These are phyloP conservation scores for Mycena indigotica DNA, from an alignment of 768 basidiomycete genomes.

Conservation along the genomic window DNA sequence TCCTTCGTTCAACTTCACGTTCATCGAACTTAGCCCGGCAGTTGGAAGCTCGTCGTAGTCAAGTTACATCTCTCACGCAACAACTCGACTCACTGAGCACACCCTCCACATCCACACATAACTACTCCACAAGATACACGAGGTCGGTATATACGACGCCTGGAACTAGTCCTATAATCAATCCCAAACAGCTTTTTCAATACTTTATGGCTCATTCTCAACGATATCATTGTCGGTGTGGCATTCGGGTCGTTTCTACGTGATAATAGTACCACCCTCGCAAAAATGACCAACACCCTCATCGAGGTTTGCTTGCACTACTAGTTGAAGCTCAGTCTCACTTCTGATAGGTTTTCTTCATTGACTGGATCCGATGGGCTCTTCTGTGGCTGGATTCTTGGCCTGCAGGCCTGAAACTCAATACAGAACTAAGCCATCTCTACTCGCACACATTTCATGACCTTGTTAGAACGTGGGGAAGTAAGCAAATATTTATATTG, in stretches of 20 bases:
- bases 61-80: conserved; percentile 45
- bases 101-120: conserved; percentile 37
- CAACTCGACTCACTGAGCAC: conserved; percentile 44
- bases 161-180: not conserved
- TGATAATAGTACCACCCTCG: conserved; percentile 60
- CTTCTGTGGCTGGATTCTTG: conserved; percentile 90
- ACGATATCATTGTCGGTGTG: conserved; percentile 85
- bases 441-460: conserved; percentile 73
- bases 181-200: conserved; percentile 76
- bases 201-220: conserved; percentile 85
- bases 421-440: conserved; percentile 88
- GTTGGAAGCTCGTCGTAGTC: conserved; percentile 57
- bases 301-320: conserved; percentile 41
- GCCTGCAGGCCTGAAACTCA: conserved; percentile 96
- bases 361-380: conserved; percentile 50
- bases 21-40: conserved; percentile 52
- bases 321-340: not conserved
- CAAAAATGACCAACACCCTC: conserved; percentile 35
- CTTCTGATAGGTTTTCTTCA: conserved; percentile 43
- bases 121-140: conserved; percentile 65
- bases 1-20: not conserved
- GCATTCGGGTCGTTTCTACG: conserved; percentile 71
- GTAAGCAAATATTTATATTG: too few species aligned
- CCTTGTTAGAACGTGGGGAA: conserved; percentile 68
- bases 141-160: conserved; percentile 54